Base-by-base conservation (phyloP, 1,284 basidiomycete genomes). In the Irpex sp. region DNA sequence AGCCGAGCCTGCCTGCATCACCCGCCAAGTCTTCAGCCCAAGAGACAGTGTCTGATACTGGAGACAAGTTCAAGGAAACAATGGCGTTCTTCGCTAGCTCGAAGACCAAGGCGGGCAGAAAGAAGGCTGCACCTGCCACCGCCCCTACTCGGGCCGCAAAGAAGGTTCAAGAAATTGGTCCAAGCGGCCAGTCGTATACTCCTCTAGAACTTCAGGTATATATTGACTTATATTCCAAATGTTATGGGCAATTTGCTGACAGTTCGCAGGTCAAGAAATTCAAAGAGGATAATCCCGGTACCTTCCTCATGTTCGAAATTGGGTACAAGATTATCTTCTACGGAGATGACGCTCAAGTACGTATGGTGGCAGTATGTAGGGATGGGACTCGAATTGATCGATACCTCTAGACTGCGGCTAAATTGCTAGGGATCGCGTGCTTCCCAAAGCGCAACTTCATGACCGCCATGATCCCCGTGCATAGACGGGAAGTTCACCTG, bases 301-400 rank as follows among this genome's bases (percentile, higher is more conserved):
- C 90, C 3, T 71, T 98, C 31, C 79, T 98, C 21, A 86, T 97
- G 82, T 83, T 96, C 58, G 93, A 97, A 74, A 88, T 92, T 19
- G 94, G 94, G 5, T 96, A 97, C 75, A 95, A 93, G 75, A 93
- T 90, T 76, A 89, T 82, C 61, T 95, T 97, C 71, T 95, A 90
- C 71, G 94, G 90, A 37, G 90, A 96, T 31, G 96, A 97, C 71
- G 95, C 95, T 0, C 89, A 89, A 78, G 90, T 88, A 63, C 57
- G 75, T 57, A 6, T 13, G 51, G n/a, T 46, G 43, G 43, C 11
- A n/a, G 7, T n/a, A 50, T 50, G 7, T 50, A n/a, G 15, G 15
- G 49, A 50, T 50, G 49, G 13, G 17, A 50, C 11, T 15, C 39
- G 11, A 43, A 43, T 11, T 17, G 49, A 9, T 50, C 43, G 49